These are phyloP conservation scores for Fusarium nelsonii DNA, from an alignment of 2,329 filamentous ascomycete species.

Conservation along the genomic window DNA sequence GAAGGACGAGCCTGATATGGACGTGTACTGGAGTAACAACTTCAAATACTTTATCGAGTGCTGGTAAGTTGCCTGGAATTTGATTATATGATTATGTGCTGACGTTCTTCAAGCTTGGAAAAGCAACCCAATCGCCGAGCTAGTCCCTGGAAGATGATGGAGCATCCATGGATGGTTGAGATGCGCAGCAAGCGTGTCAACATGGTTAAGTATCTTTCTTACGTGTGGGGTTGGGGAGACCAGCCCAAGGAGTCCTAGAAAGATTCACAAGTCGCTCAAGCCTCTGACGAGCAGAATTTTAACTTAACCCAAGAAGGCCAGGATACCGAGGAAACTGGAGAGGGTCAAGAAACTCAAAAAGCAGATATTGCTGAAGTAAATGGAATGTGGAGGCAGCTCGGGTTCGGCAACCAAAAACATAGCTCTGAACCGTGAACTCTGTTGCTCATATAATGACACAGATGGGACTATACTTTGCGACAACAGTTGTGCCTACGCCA, in stretches of 20 bases:
- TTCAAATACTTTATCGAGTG: constrained; percentile 99
- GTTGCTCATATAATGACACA: constrained; percentile 20
- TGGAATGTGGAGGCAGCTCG: not conserved
- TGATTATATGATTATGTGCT: constrained; percentile 22
- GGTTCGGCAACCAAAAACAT: not conserved
- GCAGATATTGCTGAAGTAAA: not conserved
- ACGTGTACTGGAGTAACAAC: constrained; percentile 94
- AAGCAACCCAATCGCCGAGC: constrained; percentile 90
- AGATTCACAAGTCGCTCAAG: constrained; percentile 21
- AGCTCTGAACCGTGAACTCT: constrained; percentile 5
- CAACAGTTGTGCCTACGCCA: constrained; percentile 18
- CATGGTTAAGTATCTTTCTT: constrained; percentile 92
- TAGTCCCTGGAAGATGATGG: constrained; percentile 97
- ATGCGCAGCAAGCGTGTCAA: constrained; percentile 97
- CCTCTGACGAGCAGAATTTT: constrained; percentile 28
- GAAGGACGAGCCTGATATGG: constrained; percentile 91
- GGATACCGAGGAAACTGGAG: not conserved
- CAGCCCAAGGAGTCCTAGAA: constrained; percentile 41
- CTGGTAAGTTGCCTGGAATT: constrained; percentile 76
- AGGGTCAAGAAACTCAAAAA: not conserved
- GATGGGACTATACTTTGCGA: constrained; percentile 11
- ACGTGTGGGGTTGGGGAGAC: constrained; percentile 96
- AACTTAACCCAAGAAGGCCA: constrained; percentile 12
- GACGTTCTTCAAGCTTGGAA: constrained; percentile 75
- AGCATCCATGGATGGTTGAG: constrained; percentile 98